Base-by-base conservation (phyloP, 1,284 basidiomycete species). In the Leccinum pachyderme region DNA sequence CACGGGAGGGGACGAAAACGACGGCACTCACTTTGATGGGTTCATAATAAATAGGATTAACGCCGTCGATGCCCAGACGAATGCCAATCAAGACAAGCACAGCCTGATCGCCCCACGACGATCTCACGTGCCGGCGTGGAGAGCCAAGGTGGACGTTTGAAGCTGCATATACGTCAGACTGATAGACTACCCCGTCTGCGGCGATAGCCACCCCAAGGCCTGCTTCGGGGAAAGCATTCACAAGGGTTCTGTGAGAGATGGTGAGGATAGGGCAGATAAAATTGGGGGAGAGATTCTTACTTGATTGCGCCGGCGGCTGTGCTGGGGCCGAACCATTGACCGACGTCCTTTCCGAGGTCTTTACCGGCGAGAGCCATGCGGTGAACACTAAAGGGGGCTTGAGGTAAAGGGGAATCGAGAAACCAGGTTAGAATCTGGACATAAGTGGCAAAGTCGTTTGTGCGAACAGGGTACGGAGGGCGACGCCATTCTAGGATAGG, bases 321-420 rank as follows among this genome's bases (percentile, higher is more conserved):
- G 68, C 93, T 96, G 0, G 96, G 96, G 0, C 96, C 96, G 66
- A 98, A 98, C 96, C 96, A 98, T 71, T 95, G 91, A 2, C 96
- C 96, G 0, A 98, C 90, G 62, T 95, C 93, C 62, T 93, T 98
- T 12, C 96, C 96, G 1, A 98, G 81, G 60, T 95, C 89, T 69
- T 97, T 96, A 3, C 96, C 96, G 9, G 95, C 91, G 15, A 94
- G 76, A 0, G 95, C 95, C 88, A 99, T 97, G 43, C 93, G 84
- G 73, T 99, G 96, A 2, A 99, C 93, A 60, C 92, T 93, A 71
- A 98, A 99, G 0, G 96, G 96, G 46, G 89, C 88, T n/a, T 89
- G 77, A 0, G 90, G 84, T 0, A 89, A 85, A 0, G 96, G 94
- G 11, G 91, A 89, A 69, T 99, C 96, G 54, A 98, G 76, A 76